Base-by-base conservation (phyloP, 1,284 basidiomycete genomes). In the Bondarzewia mesenterica region DNA sequence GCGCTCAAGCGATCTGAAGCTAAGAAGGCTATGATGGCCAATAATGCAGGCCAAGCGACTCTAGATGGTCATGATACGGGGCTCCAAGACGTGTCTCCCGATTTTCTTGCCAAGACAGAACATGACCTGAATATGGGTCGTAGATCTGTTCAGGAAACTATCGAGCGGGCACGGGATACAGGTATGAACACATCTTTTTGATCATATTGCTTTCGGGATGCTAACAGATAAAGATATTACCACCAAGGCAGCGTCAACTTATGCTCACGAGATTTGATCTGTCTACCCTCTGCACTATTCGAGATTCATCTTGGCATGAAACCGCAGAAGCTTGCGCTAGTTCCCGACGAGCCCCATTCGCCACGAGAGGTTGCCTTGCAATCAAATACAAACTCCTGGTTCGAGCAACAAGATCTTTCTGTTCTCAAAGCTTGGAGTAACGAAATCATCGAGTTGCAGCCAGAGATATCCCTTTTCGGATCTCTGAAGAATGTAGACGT, bases 381-480 rank as follows among this genome's bases (percentile, higher is more conserved):
- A 60, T 52, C 65, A 63, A 69, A 71, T 48, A 65, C 66, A 36
- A 75, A 78, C 15, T 71, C 83, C 1, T 89, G 87, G 85, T 89
- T 80, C 56, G 86, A 89, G 58, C 82, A 82, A 4, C 81, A 85
- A 58, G 87, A 90, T 63, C 64, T 90, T 18, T 74, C 77, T 39
- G 68, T 85, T 1, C 63, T 90, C 40, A 89, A 87, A 57, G 81
- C 80, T 16, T 82, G 81, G 74, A 85, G 78, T 55, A 90, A 90
- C 57, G 80, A 83, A 25, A 89, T 90, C 27, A 55, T 74, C 12
- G 83, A 85, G 59, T 72, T 90, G 26, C 87, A 89, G 56, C 80
- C 80, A 21, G 88, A 90, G 59, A 80, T 90, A 25, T 83, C 83
- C 0, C 70, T 89, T 50, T 90, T 90, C 59, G 87, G 88, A 3